Conservation (phyloP, 495 filamentous ascomycete species). For the Penicillium pancosmium region DNA sequence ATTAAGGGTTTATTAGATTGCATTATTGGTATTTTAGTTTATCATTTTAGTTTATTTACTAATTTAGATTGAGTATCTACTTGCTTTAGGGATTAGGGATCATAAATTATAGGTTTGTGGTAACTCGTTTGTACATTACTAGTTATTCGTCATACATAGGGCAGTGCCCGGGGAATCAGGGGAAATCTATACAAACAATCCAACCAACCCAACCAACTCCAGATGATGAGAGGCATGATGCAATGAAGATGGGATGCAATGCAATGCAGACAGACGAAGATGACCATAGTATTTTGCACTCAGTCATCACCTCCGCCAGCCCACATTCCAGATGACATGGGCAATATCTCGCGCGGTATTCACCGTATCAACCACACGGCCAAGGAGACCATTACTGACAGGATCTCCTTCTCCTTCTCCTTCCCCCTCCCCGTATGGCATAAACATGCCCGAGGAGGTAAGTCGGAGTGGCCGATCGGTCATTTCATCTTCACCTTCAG, state of each 20-base stretch:
- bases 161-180: too few species aligned
- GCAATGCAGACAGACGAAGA: too few species aligned
- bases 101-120: too few species aligned
- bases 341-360: constrained; percentile 96
- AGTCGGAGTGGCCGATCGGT: constrained; percentile 59
- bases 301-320: constrained; percentile 71
- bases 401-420: constrained; percentile 56
- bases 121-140: too few species aligned
- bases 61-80: too few species aligned
- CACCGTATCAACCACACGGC: constrained; percentile 86
- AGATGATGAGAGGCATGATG: too few species aligned
- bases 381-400: constrained; percentile 65
- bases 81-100: too few species aligned
- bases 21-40: too few species aligned
- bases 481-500: constrained; percentile 31
- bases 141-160: too few species aligned
- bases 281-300: background rate
- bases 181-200: background rate
- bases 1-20: too few species aligned
- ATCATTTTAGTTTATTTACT: too few species aligned
- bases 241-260: too few species aligned
- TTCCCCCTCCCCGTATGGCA: constrained; percentile 70
- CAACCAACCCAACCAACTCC: background rate
- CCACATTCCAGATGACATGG: constrained; percentile 97
- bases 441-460: constrained; percentile 81